Evolutionary conservation across 495 filamentous ascomycete genomes (phyloP).

Genomic region (Aspergillus sparsus): DNA sequence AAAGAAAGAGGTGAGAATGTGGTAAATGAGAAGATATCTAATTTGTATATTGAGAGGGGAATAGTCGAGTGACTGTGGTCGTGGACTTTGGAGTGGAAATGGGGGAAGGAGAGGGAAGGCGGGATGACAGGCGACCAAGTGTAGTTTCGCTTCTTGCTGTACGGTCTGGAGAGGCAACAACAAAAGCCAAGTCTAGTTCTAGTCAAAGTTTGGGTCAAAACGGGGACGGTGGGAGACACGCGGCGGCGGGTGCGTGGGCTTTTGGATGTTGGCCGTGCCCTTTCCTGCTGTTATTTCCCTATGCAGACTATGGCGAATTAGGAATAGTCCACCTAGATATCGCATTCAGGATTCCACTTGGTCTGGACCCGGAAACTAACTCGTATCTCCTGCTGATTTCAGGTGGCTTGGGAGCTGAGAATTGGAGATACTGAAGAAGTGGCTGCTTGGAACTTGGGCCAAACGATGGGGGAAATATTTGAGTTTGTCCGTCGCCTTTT

Average conservation of each 20-base stretch:
- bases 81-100: neutral
- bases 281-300: neutral
- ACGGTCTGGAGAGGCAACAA: slow-evolving; percentile 16
- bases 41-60: neutral
- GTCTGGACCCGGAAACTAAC: neutral
- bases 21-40: slow-evolving; percentile 13
- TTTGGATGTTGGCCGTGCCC: slow-evolving; percentile 5
- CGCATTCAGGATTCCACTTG: neutral
- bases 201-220: slow-evolving; percentile 15
- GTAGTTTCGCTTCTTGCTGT: slow-evolving; percentile 13
- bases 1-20: slow-evolving; percentile 18
- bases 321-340: neutral
- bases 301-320: neutral
- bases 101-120: slow-evolving; percentile 3
- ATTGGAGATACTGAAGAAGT: too few species aligned
- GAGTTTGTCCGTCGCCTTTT: too few species aligned
- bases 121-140: slow-evolving; percentile 23
- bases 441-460: too few species aligned
- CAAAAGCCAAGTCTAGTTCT: slow-evolving; percentile 7
- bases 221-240: neutral
- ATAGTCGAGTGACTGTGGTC: slow-evolving; percentile 5
- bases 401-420: too few species aligned
- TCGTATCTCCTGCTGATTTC: too few species aligned
- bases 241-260: slow-evolving; percentile 13
- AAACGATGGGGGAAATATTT: too few species aligned